Base-by-base conservation (phyloP, 345 rosid species). In the Limnanthes douglasii region DNA sequence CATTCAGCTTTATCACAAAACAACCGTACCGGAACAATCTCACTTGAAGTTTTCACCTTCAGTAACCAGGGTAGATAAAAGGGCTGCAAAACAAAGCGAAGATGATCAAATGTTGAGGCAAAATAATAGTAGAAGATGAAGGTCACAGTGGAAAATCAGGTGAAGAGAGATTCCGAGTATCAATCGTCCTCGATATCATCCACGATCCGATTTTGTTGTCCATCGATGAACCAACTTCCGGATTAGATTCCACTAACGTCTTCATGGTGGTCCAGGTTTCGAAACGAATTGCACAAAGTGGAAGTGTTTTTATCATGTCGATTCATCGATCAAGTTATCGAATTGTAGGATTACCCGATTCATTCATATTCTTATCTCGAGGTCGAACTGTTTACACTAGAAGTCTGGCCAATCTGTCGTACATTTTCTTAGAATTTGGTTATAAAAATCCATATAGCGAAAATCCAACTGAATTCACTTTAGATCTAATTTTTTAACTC, bases 211-310 rank as follows among this genome's bases (percentile, higher is more conserved):
- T 49, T 0, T 18, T 59, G 29, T 13, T 59, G 30, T 59, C 52
- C 23, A 53, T 59, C 5, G 64, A 59, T 16, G 64, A 59, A 40
- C 59, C 64, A 17, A 59, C 64, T 1, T 51, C 59, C 2, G 64
- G 64, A 6, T 41, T 59, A 12, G 59, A 59, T 39, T 59, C 64
- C 11, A 59, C 53, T 4, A 52, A 59, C 28, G 59, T 54, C 15
- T 46, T 21, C 15, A 52, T 54, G 32, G 64, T 59, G 18, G 64
- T 59, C 18, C 48, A 59, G 16, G 41, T 47, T 37, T 50, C 52
- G 11, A 45, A 51, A 31, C 39, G 46, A 5, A 59, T 59, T 11
- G 64, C 64, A 1, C 24, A 12, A 5, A 24, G 54, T 3, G 59
- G 64, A 1, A 59, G 64, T 18, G 32, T 59, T 9, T 53, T 59